These are phyloP conservation scores for Megacollybia platyphylla DNA, from an alignment of 1,284 basidiomycete genomes.

Conservation along the genomic window DNA sequence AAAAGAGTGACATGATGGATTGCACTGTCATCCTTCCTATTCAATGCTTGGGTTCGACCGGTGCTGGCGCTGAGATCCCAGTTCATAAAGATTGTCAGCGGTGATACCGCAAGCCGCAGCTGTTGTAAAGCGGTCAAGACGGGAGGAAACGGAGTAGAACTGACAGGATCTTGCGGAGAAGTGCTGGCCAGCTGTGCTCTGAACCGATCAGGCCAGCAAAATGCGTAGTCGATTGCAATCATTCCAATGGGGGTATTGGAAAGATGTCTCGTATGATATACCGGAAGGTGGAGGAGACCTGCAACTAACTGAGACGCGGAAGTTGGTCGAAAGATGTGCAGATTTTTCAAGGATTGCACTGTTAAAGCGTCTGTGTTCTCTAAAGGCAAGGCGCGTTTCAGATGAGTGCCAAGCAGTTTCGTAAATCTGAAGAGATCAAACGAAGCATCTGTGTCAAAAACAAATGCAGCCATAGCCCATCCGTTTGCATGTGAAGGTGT, in stretches of 20 bases:
- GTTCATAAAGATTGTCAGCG: conserved; percentile 47
- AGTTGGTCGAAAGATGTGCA: conserved; percentile 56
- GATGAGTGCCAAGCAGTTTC: conserved; percentile 30
- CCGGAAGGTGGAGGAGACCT: conserved; percentile 46
- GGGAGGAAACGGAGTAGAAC: conserved; percentile 24
- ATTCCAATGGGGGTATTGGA: conserved; percentile 43
- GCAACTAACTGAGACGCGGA: conserved; percentile 57
- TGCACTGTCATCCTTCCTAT: conserved; percentile 11
- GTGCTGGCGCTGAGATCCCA: conserved; percentile 31
- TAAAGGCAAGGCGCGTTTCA: conserved; percentile 15
- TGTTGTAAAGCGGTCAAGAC: conserved; percentile 35
- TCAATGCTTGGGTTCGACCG: conserved; percentile 40
- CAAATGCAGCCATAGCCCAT: conserved; percentile 47
- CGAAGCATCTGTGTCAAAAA: conserved; percentile 57
- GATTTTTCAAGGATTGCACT: conserved; percentile 29
- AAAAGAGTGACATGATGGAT: conserved; percentile 31
- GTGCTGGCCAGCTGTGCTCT: conserved; percentile 37
- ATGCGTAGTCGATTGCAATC: conserved; percentile 62
- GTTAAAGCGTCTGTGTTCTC: conserved; percentile 18
- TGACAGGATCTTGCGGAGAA: conserved; percentile 9
- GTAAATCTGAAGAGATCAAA: conserved; percentile 47
- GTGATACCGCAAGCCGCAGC: conserved; percentile 36
- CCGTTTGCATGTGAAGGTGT: conserved; percentile 39
- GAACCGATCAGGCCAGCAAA: conserved; percentile 68
- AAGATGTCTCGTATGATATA: conserved; percentile 36